These are phyloP conservation scores for Spergularia azorica DNA, from an alignment of 179 eudicot species.

Conservation along the genomic window DNA sequence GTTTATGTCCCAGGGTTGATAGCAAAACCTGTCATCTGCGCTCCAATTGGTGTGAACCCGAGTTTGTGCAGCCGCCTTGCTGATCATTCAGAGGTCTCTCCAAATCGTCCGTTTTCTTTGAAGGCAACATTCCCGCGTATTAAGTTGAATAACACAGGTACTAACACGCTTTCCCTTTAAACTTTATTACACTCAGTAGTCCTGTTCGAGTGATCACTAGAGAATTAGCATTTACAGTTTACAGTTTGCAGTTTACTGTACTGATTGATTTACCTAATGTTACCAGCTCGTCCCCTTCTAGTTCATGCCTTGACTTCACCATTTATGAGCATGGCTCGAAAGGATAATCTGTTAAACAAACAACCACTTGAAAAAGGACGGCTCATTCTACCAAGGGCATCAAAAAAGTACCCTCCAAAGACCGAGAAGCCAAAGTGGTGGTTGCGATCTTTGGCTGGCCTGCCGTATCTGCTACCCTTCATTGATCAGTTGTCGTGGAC, in stretches of 20 bases:
- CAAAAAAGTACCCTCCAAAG: constrained; percentile 17
- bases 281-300: constrained; percentile 10
- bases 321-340: constrained; percentile 21
- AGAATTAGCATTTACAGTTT: too few relatives aligned
- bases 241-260: neutral
- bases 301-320: constrained; percentile 7
- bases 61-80: neutral
- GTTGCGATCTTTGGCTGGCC: constrained; percentile 17
- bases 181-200: neutral
- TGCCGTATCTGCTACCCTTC: constrained; percentile 21
- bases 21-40: constrained; percentile 5
- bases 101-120: neutral
- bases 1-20: constrained; percentile 14
- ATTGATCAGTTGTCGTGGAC: constrained; percentile 38
- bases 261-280: neutral
- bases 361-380: constrained; percentile 9
- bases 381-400: constrained; percentile 5
- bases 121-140: constrained; percentile 1
- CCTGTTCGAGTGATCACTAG: neutral
- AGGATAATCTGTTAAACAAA: neutral
- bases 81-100: neutral
- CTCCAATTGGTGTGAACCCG: neutral
- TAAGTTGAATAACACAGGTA: constrained; percentile 13
- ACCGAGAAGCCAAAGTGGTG: constrained; percentile 22
- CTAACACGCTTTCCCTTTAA: neutral